Evolutionary conservation across 2,329 filamentous ascomycete species (phyloP).

Genomic region (Corynespora cassiicola): DNA sequence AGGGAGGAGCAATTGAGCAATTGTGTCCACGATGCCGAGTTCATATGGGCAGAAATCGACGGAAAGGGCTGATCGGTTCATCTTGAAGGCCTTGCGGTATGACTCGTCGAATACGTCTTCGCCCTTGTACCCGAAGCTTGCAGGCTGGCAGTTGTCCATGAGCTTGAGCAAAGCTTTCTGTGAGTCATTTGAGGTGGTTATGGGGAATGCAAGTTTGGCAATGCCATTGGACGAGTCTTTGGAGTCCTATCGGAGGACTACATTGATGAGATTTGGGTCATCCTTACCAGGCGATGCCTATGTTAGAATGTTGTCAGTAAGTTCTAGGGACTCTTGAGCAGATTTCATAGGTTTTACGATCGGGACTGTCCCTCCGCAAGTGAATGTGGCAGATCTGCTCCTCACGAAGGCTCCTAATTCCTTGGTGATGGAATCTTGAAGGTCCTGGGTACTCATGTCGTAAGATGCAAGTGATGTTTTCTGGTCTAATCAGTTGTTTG

Average conservation of each 20-base stretch:
- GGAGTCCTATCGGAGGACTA: constrained; percentile 11
- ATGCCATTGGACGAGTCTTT: not conserved
- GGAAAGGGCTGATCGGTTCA: constrained; percentile 57
- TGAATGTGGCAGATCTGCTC: constrained; percentile 13
- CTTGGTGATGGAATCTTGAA: constrained; percentile 4
- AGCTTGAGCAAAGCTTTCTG: constrained; percentile 5
- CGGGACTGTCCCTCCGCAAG: constrained; percentile 9
- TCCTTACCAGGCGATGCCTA: too few species aligned
- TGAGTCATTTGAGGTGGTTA: too few species aligned
- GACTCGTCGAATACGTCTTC: constrained; percentile 58
- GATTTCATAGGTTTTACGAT: constrained; percentile 8
- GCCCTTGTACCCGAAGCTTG: constrained; percentile 56
- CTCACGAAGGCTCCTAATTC: constrained; percentile 11
- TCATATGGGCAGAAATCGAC: constrained; percentile 60
- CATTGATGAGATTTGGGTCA: too few species aligned
- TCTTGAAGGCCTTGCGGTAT: constrained; percentile 60
- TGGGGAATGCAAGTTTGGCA: constrained; percentile 6
- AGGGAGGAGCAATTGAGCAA: constrained; percentile 56
- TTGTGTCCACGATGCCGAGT: constrained; percentile 58
- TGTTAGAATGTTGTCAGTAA: too few species aligned
- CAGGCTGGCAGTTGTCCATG: constrained; percentile 45
- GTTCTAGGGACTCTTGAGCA: too few species aligned
- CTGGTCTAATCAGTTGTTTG: too few species aligned
- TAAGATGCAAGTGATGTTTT: not conserved
- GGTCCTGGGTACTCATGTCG: not conserved